Evolutionary conservation across 768 basidiomycete species (phyloP), one percentile per base, ranked within the genome.

Genomic region (Calvatia gigantea): DNA sequence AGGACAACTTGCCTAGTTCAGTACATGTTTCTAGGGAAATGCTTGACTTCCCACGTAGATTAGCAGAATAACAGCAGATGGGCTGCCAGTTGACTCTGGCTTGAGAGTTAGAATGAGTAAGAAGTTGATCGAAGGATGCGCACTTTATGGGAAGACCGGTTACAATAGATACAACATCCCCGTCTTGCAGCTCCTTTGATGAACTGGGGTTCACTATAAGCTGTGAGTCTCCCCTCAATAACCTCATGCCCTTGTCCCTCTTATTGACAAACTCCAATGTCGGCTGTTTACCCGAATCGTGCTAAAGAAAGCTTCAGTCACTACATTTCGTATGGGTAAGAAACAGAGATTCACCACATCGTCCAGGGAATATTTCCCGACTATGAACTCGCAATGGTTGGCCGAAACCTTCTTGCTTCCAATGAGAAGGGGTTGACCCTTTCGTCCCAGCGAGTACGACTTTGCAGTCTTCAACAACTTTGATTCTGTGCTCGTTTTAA

Each of bases 401-500:
- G 77, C 74, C 0, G 89, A 91, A 43, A 92, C 75, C 64, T 82
- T 85, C 63, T 83, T 84, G 70, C 75, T 77, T 56, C 78, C 78
- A 43, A 91, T 69, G 3, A 75, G 27, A 1, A 91, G 69, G 0
- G 73, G 72, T 39, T 69, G 68, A 1, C 75, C 80, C 67, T 81
- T 86, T 38, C 89, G 75, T 14, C 87, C 87, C 0, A 91, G 60
- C 0, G 62, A 33, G 54, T 88, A 84, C 11, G 71, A 72, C 33
- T 68, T 75, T 14, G 79, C 79, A 1, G 86, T 74, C 65, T 86
- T 89, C 41, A 91, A 72, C 19, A 89, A 67, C 64, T 89, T 90
- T 11, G 60, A 57, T 58, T 72, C 72, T 73, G 56, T 17, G 25
- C 29, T 29, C 21, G 41, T 44, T 31, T 44, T 14, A 51, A 41